Evolutionary conservation across 108 stramenopile species (phyloP).

Genomic region (Bacterosira constricta): DNA sequence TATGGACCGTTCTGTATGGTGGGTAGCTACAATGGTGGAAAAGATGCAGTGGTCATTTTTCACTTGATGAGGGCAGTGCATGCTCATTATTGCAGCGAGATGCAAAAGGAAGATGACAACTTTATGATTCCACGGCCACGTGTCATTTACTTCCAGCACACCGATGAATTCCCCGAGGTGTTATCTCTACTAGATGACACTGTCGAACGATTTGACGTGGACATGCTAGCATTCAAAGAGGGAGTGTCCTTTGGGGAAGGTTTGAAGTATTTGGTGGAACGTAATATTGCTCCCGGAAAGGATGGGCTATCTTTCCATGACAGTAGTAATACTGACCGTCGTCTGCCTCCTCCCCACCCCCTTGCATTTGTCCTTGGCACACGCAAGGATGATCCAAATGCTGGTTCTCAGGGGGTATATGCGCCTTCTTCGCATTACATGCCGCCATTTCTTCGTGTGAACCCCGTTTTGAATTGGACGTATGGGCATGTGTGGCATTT

Average conservation of each 20-base stretch:
- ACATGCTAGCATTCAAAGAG: conserved; percentile 84
- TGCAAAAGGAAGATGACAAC: conserved; percentile 33
- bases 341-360: conserved; percentile 40
- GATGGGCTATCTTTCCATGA: conserved; percentile 26
- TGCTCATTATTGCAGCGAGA: conserved; percentile 61
- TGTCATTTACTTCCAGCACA: conserved; percentile 81
- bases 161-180: conserved; percentile 84
- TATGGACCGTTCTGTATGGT: conserved; percentile 80
- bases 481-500: conserved; percentile 95
- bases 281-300: conserved; percentile 41
- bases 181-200: conserved; percentile 60
- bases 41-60: conserved; percentile 97
- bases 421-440: conserved; percentile 88
- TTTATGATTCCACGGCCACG: conserved; percentile 60
- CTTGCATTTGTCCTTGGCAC: conserved; percentile 97
- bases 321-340: not conserved
- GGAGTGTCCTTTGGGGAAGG: conserved; percentile 70
- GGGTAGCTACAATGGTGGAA: conserved; percentile 97
- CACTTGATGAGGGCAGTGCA: conserved; percentile 92
- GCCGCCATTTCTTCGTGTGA: conserved; percentile 98
- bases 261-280: conserved; percentile 66
- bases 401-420: conserved; percentile 75
- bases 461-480: conserved; percentile 94
- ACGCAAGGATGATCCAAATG: conserved; percentile 93
- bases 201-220: conserved; percentile 82